Conservation (phyloP, 2,329 filamentous ascomycete species). For the Trichoderma hamatum region DNA sequence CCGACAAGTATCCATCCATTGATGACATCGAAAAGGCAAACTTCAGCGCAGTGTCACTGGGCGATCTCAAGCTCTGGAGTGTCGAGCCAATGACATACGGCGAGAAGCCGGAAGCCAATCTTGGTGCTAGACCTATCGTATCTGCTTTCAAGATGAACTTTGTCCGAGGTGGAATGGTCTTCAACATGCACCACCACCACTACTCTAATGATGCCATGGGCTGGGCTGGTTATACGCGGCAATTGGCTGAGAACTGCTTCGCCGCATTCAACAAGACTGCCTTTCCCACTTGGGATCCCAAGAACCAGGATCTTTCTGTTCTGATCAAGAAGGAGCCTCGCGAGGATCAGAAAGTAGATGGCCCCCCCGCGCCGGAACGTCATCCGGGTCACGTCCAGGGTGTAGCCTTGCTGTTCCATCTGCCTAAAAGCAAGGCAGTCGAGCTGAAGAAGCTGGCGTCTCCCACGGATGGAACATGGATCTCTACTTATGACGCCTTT, state of each 20-base stretch:
- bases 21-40: conserved; percentile 14
- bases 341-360: conserved; percentile 1
- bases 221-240: conserved; percentile 3
- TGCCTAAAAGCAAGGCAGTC: conserved; percentile 8
- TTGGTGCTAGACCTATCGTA: background rate
- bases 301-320: background rate
- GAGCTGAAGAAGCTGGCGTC: conserved; percentile 12
- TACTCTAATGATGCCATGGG: conserved; percentile 12
- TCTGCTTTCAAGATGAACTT: conserved; percentile 21
- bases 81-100: conserved; percentile 20
- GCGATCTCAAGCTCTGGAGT: conserved; percentile 17
- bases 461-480: conserved; percentile 7
- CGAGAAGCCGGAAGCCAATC: background rate
- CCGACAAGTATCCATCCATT: conserved; percentile 15
- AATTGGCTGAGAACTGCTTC: conserved; percentile 18
- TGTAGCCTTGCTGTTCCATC: background rate
- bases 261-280: background rate
- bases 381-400: background rate
- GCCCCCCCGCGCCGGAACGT: background rate
- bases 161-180: background rate
- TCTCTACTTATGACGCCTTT: conserved; percentile 22
- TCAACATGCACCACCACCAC: conserved; percentile 9
- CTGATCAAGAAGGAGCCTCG: background rate
- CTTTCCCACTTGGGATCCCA: conserved; percentile 1
- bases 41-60: background rate